Evolutionary conservation across 2,329 filamentous ascomycete species (phyloP).

Genomic region (Exophiala oligosperma): DNA sequence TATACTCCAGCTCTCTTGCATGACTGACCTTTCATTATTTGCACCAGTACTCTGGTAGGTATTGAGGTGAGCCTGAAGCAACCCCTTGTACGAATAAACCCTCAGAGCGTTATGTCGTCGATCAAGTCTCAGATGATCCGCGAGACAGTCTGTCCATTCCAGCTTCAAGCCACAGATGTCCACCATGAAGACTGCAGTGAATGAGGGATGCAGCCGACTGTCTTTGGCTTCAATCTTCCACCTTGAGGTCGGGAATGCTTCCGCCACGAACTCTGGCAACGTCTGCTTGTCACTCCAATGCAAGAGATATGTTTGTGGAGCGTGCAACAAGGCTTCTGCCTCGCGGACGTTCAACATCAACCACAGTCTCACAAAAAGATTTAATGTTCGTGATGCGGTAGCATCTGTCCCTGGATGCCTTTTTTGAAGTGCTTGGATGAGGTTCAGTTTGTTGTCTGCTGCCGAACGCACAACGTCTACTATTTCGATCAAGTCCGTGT

Average conservation of each 20-base stretch:
- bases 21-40: neutral
- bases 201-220: constrained; percentile 6
- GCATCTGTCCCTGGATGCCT: neutral
- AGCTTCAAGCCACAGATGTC: constrained; percentile 8
- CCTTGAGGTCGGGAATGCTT: constrained; percentile 1
- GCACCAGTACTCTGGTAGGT: neutral
- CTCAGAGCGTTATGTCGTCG: neutral
- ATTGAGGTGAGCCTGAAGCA: neutral
- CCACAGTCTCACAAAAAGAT: neutral
- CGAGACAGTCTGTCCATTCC: constrained; percentile 8
- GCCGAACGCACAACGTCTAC: neutral
- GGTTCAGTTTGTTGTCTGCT: neutral
- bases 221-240: neutral
- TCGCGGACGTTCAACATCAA: neutral
- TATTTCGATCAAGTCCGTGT: neutral
- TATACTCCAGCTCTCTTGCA: neutral
- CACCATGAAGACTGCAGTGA: constrained; percentile 8
- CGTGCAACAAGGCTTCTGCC: neutral
- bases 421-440: neutral
- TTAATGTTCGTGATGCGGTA: neutral
- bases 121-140: constrained; percentile 10
- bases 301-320: neutral
- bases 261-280: neutral
- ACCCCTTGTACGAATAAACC: constrained; percentile 6
- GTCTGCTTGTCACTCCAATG: constrained; percentile 3